Evolutionary conservation across 805 yeast species (phyloP), one percentile per base, ranked within the genome.

Genomic region (Metschnikowia cubensis): DNA sequence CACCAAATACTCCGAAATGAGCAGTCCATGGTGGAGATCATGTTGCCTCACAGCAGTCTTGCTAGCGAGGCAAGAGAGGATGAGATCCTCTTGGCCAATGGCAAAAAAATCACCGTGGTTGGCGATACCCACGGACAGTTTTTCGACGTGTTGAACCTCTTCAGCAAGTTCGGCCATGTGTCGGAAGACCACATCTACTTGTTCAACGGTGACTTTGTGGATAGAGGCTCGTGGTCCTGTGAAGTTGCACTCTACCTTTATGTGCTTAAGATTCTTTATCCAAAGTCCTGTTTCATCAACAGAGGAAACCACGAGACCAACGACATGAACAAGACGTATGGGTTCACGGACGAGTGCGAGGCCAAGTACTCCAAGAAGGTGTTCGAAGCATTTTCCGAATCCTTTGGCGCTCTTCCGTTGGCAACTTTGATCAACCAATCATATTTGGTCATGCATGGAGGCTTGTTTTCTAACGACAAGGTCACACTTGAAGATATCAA

Each of bases 101-200:
- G 75, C 62, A 67, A 73, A 48, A 79, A 71, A 52, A 75, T 92
- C 42, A 89, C 97, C 0, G 87, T 94, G 8, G 94, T 96, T 59
- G 99, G 99, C 57, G 99, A 94, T 67, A 92, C 97, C 0, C 99
- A 94, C 66, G 99, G 99, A 37, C 99, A 94, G 69, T 90, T 87
- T 65, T 92, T 80, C 61, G 99, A 94, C 65, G 83, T 94, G 47
- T 69, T 92, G 60, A 85, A 90, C 63, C 76, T 94, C 47, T 92
- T 94, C 67, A 67, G 77, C 33, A 75, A 65, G 40, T 91, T 83
- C 62, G 98, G 98, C 14, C 69, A 75, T 58, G 95, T 92, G 0
- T 63, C 75, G 3, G 72, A 76, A 2, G 67, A 71, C 3, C 97
- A 91, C 64, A 76, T 83, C 4, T 94, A 88, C 64, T 69, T 94